phyloP scores from a whole-genome alignment of 495 filamentous ascomycete genomes.

The Hypoxylon fragiforme region DNA sequence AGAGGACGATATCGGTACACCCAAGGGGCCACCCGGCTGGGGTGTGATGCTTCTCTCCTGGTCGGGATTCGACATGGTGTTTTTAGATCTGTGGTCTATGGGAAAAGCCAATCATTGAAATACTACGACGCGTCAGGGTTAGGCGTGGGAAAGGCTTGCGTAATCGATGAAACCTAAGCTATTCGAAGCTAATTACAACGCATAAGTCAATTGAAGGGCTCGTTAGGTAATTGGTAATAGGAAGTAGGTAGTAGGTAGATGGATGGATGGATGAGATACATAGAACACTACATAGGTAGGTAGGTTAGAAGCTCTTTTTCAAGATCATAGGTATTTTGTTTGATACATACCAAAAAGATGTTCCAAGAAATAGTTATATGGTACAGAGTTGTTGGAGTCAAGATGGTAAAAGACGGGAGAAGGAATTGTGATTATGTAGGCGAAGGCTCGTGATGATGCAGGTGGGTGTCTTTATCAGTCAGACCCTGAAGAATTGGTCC shows the following conservation, averaged over 20 bases:
- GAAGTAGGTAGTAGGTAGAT: no score
- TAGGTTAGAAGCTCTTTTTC: no score
- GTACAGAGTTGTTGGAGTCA: no score
- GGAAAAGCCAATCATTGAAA: constrained; percentile 10
- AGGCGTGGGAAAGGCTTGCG: neutral
- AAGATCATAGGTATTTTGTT: neutral
- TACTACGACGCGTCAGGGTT: constrained; percentile 7
- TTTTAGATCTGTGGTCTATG: constrained; percentile 4
- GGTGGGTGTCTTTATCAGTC: constrained; percentile 27
- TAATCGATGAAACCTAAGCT: constrained; percentile 9
- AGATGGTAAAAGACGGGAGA: neutral
- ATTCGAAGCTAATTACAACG: constrained; percentile 1
- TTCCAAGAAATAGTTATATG: neutral
- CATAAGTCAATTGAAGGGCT: constrained; percentile 14
- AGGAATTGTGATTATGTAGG: constrained; percentile 1
- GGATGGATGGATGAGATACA: neutral
- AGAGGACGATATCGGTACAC: constrained; percentile 49
- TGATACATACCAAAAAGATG: constrained; percentile 13
- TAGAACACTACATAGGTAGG: neutral
- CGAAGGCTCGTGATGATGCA: constrained; percentile 28
- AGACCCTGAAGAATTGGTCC: constrained; percentile 26
- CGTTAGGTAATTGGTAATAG: no score
- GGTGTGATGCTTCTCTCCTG: constrained; percentile 36
- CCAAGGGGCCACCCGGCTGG: constrained; percentile 36
- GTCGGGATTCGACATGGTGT: constrained; percentile 34